Evolutionary conservation across 192 early-diverging fungal genomes (phyloP).

Genomic region (Coemansia sp.): DNA sequence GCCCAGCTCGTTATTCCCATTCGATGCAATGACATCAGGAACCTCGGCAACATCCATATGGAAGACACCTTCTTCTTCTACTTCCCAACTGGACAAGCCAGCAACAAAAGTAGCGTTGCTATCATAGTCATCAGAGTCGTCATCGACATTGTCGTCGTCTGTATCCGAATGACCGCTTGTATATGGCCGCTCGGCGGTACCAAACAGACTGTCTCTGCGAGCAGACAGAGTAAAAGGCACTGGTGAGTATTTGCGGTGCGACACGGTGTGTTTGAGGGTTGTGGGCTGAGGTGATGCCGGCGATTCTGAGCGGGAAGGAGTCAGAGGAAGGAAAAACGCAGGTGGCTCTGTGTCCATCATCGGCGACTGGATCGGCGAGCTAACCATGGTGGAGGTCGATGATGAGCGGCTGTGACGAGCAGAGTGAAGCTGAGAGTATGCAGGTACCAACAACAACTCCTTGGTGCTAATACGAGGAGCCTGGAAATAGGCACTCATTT

Average conservation of each 20-base stretch:
- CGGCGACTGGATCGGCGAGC: conserved; percentile 5
- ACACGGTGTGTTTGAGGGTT: neutral
- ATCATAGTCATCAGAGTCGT: neutral
- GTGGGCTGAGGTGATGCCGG: neutral
- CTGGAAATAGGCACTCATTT: conserved; percentile 7
- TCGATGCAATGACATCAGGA: neutral
- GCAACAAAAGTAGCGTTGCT: neutral
- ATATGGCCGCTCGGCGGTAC: neutral
- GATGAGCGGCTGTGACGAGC: conserved; percentile 37
- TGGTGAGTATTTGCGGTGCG: neutral
- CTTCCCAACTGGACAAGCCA: conserved; percentile 7
- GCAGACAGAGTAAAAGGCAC: neutral
- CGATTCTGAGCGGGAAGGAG: neutral
- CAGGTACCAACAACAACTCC: conserved; percentile 10
- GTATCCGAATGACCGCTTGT: neutral
- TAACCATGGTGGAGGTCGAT: conserved; percentile 35
- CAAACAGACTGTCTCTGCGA: neutral
- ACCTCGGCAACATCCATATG: conserved; percentile 43
- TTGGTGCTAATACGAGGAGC: conserved; percentile 2
- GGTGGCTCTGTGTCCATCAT: conserved; percentile 15
- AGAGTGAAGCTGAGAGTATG: conserved; percentile 2
- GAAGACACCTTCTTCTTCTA: conserved; percentile 30
- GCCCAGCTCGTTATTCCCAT: neutral
- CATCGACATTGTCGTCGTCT: neutral
- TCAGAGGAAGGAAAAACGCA: neutral